Evolutionary conservation across 2,329 filamentous ascomycete species (phyloP).

Genomic region (Hypoxylon sp.): DNA sequence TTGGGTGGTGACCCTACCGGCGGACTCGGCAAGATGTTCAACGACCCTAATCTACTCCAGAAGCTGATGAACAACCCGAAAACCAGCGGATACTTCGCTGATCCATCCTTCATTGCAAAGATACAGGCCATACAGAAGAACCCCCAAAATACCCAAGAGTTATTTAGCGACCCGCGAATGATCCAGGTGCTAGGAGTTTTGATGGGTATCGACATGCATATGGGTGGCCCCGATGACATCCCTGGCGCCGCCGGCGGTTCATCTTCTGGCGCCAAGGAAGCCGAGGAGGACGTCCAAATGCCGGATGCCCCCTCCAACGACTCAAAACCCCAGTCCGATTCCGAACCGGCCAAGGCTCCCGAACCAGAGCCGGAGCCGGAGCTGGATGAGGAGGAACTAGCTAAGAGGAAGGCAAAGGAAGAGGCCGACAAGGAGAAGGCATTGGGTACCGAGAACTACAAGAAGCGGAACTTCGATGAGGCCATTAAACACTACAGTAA

Average conservation of each 20-base stretch:
- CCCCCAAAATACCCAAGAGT: slow-evolving; percentile 81
- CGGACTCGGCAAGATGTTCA: slow-evolving; percentile 93
- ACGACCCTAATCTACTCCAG: slow-evolving; percentile 87
- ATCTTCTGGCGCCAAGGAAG: slow-evolving; percentile 59
- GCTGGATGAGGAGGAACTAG: slow-evolving; percentile 83
- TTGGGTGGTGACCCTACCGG: slow-evolving; percentile 75
- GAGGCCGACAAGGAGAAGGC: slow-evolving; percentile 96
- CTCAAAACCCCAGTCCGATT: slow-evolving; percentile 67
- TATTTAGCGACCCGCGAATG: slow-evolving; percentile 92
- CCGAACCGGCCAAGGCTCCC: slow-evolving; percentile 62
- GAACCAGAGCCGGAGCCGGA: slow-evolving; percentile 75
- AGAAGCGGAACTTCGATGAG: slow-evolving; percentile 96
- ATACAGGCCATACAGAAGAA: slow-evolving; percentile 85
- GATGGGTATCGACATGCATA: slow-evolving; percentile 92
- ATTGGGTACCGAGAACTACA: slow-evolving; percentile 94
- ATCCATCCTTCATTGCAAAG: slow-evolving; percentile 91
- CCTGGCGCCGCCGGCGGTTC: slow-evolving; percentile 52
- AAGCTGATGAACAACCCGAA: slow-evolving; percentile 97
- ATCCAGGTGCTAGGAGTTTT: slow-evolving; percentile 94
- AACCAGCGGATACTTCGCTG: slow-evolving; percentile 84
- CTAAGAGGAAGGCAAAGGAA: slow-evolving; percentile 91
- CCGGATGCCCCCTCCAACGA: slow-evolving; percentile 70
- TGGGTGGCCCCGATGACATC: slow-evolving; percentile 61
- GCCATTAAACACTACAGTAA: slow-evolving; percentile 95
- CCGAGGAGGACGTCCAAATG: slow-evolving; percentile 84